phyloP scores from a whole-genome alignment of 768 basidiomycete genomes.

The Leccinum disarticulatum region DNA sequence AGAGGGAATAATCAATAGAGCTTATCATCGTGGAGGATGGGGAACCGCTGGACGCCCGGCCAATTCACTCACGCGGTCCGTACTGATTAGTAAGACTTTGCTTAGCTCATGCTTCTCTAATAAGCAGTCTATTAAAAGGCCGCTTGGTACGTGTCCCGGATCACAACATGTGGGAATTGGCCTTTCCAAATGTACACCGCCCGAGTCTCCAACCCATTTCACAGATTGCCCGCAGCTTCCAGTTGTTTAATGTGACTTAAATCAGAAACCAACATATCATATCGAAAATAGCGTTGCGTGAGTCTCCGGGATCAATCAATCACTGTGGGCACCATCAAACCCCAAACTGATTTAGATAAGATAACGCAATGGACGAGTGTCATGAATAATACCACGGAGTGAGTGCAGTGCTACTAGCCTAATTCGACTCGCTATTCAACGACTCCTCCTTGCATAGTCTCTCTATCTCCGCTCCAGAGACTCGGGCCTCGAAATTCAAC shows the following conservation, averaged over 20 bases:
- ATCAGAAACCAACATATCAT: background rate
- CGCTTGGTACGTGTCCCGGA: too few relatives aligned
- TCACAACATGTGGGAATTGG: too few relatives aligned
- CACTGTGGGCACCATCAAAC: background rate
- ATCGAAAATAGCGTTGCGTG: too few relatives aligned
- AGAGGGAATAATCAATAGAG: conserved; percentile 65
- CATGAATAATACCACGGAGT: background rate
- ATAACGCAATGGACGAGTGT: background rate
- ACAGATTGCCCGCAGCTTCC: too few relatives aligned
- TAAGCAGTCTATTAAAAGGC: too few relatives aligned
- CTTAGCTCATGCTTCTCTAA: background rate
- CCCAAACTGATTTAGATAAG: background rate
- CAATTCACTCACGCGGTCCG: too few relatives aligned
- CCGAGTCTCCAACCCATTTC: too few relatives aligned
- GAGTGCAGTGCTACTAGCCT: background rate
- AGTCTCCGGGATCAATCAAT: background rate
- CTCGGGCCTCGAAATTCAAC: conserved; percentile 12
- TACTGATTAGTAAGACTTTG: too few relatives aligned
- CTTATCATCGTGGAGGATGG: conserved; percentile 5
- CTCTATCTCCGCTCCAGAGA: conserved; percentile 1
- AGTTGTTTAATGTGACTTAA: background rate
- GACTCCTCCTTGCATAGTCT: conserved; percentile 6
- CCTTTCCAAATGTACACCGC: too few relatives aligned
- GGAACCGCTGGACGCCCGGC: background rate
- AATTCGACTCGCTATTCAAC: background rate